phyloP scores from a whole-genome alignment of 768 basidiomycete species.

The Phanerochaete carnosa region DNA sequence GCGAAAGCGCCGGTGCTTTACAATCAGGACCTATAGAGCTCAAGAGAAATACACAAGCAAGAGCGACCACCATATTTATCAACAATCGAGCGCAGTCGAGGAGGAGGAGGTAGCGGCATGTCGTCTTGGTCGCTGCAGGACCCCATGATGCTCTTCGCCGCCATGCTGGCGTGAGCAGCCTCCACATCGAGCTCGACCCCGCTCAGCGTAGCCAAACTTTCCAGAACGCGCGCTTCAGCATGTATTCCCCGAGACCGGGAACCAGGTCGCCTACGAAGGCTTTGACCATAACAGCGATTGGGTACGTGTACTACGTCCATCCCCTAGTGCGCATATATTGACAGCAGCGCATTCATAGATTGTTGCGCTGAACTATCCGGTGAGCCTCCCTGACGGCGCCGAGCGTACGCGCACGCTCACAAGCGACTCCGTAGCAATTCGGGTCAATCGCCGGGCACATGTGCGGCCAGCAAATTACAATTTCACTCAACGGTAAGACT shows the following conservation, averaged over 20 bases:
- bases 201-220: neutral
- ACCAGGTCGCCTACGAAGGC: conserved; percentile 7
- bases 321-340: too few relatives aligned
- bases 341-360: conserved; percentile 34
- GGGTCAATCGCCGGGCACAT: conserved; percentile 46
- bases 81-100: too few relatives aligned
- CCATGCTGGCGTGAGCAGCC: neutral
- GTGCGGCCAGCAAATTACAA: conserved; percentile 51
- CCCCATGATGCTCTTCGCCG: neutral
- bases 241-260: neutral
- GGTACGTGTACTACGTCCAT: conserved; percentile 4
- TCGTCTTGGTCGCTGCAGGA: neutral
- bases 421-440: conserved; percentile 50
- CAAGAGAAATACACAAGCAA: too few relatives aligned
- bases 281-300: neutral
- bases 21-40: too few relatives aligned
- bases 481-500: conserved; percentile 56
- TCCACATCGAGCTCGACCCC: neutral
- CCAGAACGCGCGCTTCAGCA: conserved; percentile 1
- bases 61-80: too few relatives aligned
- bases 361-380: conserved; percentile 42
- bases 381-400: conserved; percentile 10
- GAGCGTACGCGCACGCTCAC: neutral
- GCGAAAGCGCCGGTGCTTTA: conserved; percentile 29
- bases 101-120: too few relatives aligned